Percentiles rank a stretch among this genome's conserved stretches.
Evolutionary conservation across 306 rosid genomes (phyloP).

Genomic region (Lagenaria siceraria): DNA sequence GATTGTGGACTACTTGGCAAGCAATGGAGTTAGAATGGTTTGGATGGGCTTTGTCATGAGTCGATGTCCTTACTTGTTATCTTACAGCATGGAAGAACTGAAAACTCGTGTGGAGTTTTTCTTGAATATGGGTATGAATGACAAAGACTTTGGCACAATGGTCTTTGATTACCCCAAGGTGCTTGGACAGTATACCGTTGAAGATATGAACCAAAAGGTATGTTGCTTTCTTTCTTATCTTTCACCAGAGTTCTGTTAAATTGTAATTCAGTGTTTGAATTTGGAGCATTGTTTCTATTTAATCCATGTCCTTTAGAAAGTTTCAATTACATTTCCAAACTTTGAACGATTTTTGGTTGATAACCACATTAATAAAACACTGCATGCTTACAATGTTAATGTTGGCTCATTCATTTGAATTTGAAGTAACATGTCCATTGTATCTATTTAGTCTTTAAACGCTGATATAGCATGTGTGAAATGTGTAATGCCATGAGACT

Average conservation of each 20-base stretch:
- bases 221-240: background rate
- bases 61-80: slow-evolving; percentile 66
- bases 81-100: slow-evolving; percentile 65
- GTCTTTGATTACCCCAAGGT: slow-evolving; percentile 75
- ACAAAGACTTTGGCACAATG: slow-evolving; percentile 94
- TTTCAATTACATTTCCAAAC: too few species aligned
- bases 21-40: slow-evolving; percentile 64
- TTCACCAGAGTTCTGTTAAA: background rate
- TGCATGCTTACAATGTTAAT: too few species aligned
- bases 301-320: background rate
- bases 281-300: background rate
- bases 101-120: slow-evolving; percentile 46
- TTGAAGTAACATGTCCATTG: background rate
- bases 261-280: background rate
- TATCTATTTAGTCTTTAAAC: background rate
- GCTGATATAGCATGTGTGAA: too few species aligned
- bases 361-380: too few species aligned
- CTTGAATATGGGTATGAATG: slow-evolving; percentile 61
- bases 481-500: too few species aligned
- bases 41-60: slow-evolving; percentile 86
- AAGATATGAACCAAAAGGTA: slow-evolving; percentile 86
- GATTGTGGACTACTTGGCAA: slow-evolving; percentile 55
- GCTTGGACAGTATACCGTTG: slow-evolving; percentile 51
- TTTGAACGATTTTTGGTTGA: too few species aligned
- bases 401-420: too few species aligned